These are phyloP conservation scores for Tetracladium marchalianum DNA, from an alignment of 495 filamentous ascomycete species.

Conservation along the genomic window DNA sequence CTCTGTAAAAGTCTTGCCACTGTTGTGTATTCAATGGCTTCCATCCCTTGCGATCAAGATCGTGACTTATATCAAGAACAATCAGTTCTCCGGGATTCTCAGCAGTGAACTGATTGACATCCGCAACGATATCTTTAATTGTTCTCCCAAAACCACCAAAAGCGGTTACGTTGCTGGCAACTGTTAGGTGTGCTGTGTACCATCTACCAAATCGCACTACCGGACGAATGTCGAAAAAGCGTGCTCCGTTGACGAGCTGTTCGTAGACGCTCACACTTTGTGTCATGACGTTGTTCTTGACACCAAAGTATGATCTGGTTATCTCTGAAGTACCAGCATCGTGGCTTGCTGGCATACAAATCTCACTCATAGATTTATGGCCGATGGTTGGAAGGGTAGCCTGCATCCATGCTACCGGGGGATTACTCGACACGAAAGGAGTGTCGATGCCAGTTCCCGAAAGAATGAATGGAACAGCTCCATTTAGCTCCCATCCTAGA, in stretches of 20 bases:
- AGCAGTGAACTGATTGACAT: constrained; percentile 24
- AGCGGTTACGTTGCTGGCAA: constrained; percentile 7
- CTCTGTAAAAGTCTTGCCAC: constrained; percentile 6
- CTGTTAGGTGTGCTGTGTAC: constrained; percentile 6
- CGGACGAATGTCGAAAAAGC: constrained; percentile 26
- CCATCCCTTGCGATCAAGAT: background rate
- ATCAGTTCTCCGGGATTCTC: constrained; percentile 25
- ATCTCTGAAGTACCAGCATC: constrained; percentile 24
- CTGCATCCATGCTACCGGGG: constrained; percentile 23
- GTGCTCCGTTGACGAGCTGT: constrained; percentile 20
- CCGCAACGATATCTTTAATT: constrained; percentile 19
- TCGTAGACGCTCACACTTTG: constrained; percentile 22
- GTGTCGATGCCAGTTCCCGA: constrained; percentile 13
- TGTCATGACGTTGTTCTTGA: constrained; percentile 19
- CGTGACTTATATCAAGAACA: constrained; percentile 21
- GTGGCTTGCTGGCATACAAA: constrained; percentile 23
- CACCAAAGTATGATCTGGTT: constrained; percentile 12
- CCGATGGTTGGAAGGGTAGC: constrained; percentile 21
- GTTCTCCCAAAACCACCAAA: constrained; percentile 22
- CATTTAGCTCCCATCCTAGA: constrained; percentile 20
- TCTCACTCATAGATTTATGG: constrained; percentile 17
- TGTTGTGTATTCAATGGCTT: background rate
- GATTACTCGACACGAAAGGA: constrained; percentile 7
- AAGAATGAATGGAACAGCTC: constrained; percentile 19
- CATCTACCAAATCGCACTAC: constrained; percentile 3